phyloP scores from a whole-genome alignment of 148 eudicot species.

The Pouteria glomerata region DNA sequence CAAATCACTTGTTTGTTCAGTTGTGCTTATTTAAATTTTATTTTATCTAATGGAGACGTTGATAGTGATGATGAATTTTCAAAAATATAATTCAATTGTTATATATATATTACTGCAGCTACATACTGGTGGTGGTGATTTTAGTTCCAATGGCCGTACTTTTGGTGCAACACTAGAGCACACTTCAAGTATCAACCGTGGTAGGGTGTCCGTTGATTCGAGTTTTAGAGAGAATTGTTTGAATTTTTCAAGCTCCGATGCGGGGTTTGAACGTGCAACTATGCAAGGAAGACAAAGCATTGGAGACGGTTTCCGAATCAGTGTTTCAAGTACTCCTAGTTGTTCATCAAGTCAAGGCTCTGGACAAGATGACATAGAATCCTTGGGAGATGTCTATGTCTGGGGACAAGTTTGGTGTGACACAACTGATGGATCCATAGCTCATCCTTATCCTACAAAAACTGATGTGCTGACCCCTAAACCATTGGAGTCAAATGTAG shows the following conservation, averaged over 20 bases:
- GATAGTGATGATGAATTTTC: too few species aligned
- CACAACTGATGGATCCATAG: conserved; percentile 30
- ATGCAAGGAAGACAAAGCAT: conserved; percentile 61
- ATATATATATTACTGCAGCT: conserved; percentile 31
- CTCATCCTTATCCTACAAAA: conserved; percentile 26
- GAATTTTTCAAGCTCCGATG: conserved; percentile 41
- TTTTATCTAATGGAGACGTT: background rate
- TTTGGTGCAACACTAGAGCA: conserved; percentile 45
- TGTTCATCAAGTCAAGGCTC: conserved; percentile 75
- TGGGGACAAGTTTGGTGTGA: conserved; percentile 85
- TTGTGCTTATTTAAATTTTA: background rate
- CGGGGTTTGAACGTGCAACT: conserved; percentile 49
- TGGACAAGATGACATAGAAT: conserved; percentile 76
- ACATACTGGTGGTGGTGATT: conserved; percentile 30
- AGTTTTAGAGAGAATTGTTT: conserved; percentile 13
- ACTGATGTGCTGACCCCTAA: conserved; percentile 54
- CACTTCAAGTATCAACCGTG: conserved; percentile 36
- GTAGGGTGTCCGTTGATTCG: conserved; percentile 45
- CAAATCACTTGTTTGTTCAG: background rate
- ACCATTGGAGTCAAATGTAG: conserved; percentile 73
- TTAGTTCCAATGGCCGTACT: conserved; percentile 31
- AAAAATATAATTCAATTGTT: too few species aligned
- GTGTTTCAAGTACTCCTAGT: conserved; percentile 81
- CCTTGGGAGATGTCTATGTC: conserved; percentile 72
- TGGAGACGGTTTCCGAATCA: conserved; percentile 61